These are phyloP conservation scores for Aspergillus udagawae DNA, from an alignment of 2,329 filamentous ascomycete species.

Conservation along the genomic window DNA sequence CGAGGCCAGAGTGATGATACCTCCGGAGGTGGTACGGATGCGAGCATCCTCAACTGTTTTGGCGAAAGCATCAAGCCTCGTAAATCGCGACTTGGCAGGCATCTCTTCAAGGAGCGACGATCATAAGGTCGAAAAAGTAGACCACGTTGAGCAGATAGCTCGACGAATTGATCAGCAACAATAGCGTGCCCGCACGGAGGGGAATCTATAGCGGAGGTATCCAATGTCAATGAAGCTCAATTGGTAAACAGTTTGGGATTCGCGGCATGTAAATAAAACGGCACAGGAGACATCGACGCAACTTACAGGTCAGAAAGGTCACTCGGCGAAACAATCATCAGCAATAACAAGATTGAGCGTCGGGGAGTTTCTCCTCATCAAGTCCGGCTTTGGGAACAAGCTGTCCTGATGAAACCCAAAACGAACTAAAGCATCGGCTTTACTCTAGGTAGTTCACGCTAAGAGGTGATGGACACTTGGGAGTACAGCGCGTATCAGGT, in stretches of 20 bases:
- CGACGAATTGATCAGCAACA: constrained; percentile 10
- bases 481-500: neutral
- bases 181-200: constrained; percentile 12
- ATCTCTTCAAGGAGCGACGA: constrained; percentile 49
- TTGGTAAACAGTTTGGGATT: neutral
- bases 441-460: neutral
- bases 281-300: neutral
- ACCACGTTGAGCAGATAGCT: neutral
- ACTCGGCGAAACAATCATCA: neutral
- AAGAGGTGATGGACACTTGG: neutral
- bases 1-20: constrained; percentile 88
- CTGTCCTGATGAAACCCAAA: constrained; percentile 12
- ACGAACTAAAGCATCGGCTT: constrained; percentile 1
- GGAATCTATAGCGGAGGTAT: constrained; percentile 6
- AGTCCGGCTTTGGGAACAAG: constrained; percentile 6
- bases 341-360: constrained; percentile 1
- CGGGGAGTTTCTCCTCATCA: constrained; percentile 1
- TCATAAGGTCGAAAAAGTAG: constrained; percentile 19
- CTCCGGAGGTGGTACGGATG: constrained; percentile 90
- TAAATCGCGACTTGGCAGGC: constrained; percentile 90
- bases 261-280: neutral
- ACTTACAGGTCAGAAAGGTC: constrained; percentile 4
- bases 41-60: constrained; percentile 99
- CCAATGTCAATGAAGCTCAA: neutral
- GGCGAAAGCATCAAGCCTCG: constrained; percentile 94